Evolutionary conservation across 2,329 filamentous ascomycete genomes (phyloP).

Genomic region (Parascedosporium putredinis): DNA sequence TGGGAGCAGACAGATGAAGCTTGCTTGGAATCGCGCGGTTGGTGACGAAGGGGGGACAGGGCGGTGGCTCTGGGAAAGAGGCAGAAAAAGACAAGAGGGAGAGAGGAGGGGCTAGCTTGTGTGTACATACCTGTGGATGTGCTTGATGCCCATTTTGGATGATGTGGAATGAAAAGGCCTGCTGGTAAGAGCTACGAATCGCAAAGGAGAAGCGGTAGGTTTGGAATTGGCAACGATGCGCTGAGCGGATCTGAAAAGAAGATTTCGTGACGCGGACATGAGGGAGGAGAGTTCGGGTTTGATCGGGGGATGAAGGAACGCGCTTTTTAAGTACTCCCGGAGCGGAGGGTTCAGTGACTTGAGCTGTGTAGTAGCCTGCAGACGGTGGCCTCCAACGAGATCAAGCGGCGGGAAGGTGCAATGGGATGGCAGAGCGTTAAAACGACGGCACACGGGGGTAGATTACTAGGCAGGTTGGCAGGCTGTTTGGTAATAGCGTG

Average conservation of each 20-base stretch:
- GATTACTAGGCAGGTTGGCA: no score
- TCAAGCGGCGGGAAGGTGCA: no score
- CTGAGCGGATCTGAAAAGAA: background rate
- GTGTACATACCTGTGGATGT: constrained; percentile 1
- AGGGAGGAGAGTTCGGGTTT: background rate
- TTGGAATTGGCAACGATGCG: constrained; percentile 1
- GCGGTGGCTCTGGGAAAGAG: no score
- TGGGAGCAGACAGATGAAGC: no score
- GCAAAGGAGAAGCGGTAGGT: background rate
- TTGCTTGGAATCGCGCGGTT: no score
- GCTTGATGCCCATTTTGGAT: constrained; percentile 7
- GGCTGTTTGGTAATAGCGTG: no score
- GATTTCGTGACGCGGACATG: constrained; percentile 2
- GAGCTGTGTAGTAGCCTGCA: no score
- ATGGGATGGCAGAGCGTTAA: no score
- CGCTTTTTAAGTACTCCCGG: constrained; percentile 6
- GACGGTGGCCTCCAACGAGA: no score
- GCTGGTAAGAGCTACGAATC: background rate
- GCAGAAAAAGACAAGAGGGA: background rate
- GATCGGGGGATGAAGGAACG: background rate
- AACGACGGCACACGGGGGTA: no score
- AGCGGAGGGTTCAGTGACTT: no score
- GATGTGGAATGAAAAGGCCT: constrained; percentile 3
- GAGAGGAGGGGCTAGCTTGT: background rate
- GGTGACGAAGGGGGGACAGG: no score